A percentile compares a stretch with the other conserved stretches of the same genome.
Evolutionary conservation across 257 asterid species (phyloP).

Genomic region (Leonotis leonurus): DNA sequence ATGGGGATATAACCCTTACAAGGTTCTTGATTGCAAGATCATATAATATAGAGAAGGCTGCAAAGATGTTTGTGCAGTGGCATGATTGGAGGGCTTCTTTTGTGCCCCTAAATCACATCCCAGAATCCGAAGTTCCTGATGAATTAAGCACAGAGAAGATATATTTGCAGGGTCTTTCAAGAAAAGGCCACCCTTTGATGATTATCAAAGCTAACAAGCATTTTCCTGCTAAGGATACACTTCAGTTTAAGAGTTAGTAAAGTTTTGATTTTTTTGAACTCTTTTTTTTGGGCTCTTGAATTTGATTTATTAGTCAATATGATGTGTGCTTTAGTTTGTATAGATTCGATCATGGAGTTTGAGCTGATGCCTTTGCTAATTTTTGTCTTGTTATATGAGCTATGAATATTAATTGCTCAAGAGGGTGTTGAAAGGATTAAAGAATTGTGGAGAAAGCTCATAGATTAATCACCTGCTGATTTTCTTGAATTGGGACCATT

Average conservation of each 20-base stretch:
- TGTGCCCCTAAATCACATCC: constrained; percentile 53
- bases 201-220: constrained; percentile 44
- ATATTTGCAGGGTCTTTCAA: constrained; percentile 54
- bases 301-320: neutral
- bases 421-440: neutral
- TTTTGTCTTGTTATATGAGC: neutral
- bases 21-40: constrained; percentile 97
- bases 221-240: constrained; percentile 62
- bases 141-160: constrained; percentile 47
- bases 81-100: constrained; percentile 59
- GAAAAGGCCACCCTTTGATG: constrained; percentile 44
- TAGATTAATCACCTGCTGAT: neutral
- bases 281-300: neutral
- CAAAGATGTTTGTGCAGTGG: constrained; percentile 86
- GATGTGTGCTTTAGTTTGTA: neutral
- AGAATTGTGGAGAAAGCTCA: neutral
- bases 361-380: neutral
- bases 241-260: constrained; percentile 69
- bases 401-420: neutral
- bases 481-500: constrained; percentile 3
- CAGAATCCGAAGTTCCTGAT: constrained; percentile 51
- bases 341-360: neutral
- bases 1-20: constrained; percentile 47
- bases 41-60: constrained; percentile 62
- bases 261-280: neutral